These are phyloP conservation scores for Plasmodium yoelii DNA, from an alignment of 169 alveolate species.

Conservation along the genomic window DNA sequence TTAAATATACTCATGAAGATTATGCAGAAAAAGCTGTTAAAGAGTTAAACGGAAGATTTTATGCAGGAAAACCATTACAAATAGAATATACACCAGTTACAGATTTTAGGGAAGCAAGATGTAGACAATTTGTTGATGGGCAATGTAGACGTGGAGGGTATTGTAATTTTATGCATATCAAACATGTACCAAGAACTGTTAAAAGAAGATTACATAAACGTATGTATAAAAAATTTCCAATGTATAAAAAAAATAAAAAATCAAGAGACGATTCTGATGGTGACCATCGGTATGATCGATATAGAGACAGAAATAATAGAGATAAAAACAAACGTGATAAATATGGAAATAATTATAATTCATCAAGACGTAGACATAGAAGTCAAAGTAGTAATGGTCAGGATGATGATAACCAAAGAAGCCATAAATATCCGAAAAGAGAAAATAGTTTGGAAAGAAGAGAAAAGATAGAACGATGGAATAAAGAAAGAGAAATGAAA, in stretches of 20 bases:
- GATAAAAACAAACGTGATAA: constrained; percentile 69
- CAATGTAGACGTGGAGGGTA: constrained; percentile 98
- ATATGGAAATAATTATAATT: constrained; percentile 33
- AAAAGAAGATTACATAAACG: constrained; percentile 92
- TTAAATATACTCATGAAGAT: constrained; percentile 95
- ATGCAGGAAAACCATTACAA: constrained; percentile 93
- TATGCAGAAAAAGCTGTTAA: constrained; percentile 96
- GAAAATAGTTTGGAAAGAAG: constrained; percentile 94
- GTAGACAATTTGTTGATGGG: constrained; percentile 99
- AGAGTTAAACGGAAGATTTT: constrained; percentile 95
- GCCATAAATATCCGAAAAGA: constrained; percentile 80
- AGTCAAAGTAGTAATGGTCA: constrained; percentile 30
- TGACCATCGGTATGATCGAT: constrained; percentile 23
- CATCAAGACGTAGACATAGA: constrained; percentile 48
- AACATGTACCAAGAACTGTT: constrained; percentile 96
- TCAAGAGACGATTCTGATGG: constrained; percentile 74
- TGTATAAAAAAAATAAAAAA: constrained; percentile 88
- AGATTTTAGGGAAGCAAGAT: constrained; percentile 99
- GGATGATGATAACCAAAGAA: constrained; percentile 73
- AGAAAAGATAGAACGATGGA: constrained; percentile 94
- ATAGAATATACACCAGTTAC: constrained; percentile 99
- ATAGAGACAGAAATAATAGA: constrained; percentile 71
- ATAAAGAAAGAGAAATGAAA: constrained; percentile 86
- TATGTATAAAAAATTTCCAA: constrained; percentile 99
- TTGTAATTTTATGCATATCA: constrained; percentile 99